Evolutionary conservation across 169 alveolate species (phyloP), one percentile per base, ranked within the genome.

Genomic region (Eimeria zaria): DNA sequence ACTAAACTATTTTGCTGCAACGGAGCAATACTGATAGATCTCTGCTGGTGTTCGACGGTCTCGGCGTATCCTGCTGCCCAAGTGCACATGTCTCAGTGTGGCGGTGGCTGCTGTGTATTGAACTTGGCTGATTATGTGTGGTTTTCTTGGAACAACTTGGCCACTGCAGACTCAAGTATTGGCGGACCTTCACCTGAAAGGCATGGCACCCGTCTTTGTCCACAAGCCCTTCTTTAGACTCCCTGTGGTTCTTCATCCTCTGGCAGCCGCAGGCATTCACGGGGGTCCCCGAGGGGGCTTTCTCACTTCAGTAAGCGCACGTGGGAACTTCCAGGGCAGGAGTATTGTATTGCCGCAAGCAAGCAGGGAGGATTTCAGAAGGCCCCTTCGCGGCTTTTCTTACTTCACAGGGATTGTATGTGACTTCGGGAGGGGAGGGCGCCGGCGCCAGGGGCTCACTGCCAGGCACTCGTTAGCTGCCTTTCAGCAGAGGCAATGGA

Each of bases 121-220:
- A 8, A 27, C 39, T 18, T 62, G 27, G 73, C 11, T 62, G 39
- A 1, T 27, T 27, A 2, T 11, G 11, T 20, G 11, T 62, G 44
- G 22, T 48, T 12, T 69, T 36, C 51, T 69, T 69, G 46, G 2
- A 46, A 7, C 80, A 20, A 2, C 36, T 46, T 11, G 80, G 27
- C 16, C 46, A 39, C 41, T 53, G 80, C 78, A 85, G 92, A 85
- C 92, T 16, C 92, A 85, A 30, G 92, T 85, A 9, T 36, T 85
- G 60, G 96, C 96, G 39, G 96, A 93, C 69, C 71, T 81, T 27
- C 85, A 62, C 30, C 78, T 93, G 16, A 73, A 91, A 20, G 96
- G 96, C 48, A 93, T 93, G 96, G 84, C 89, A 11, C 92, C 76
- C 39, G 88, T 93, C 51, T 80, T 62, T 33, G 87, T 81, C 11